These are phyloP conservation scores for Phytophthora colocasiae DNA, from an alignment of 352 stramenopile species.

Conservation along the genomic window DNA sequence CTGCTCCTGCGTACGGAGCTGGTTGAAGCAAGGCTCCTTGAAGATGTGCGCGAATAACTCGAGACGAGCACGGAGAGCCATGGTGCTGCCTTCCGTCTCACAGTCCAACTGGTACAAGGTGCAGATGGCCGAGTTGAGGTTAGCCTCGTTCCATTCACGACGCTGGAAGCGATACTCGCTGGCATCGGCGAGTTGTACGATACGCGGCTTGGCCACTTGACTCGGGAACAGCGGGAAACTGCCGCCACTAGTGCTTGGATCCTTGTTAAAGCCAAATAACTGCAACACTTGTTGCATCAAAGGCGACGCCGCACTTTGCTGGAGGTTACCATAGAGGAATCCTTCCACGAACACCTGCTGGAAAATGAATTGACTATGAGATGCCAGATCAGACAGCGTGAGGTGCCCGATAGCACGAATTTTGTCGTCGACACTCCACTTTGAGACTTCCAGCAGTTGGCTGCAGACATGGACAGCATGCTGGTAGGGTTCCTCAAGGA, in stretches of 20 bases:
- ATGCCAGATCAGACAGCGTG: conserved; percentile 53
- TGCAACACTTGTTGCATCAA: conserved; percentile 62
- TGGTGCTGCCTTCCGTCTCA: conserved; percentile 54
- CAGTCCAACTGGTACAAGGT: conserved; percentile 71
- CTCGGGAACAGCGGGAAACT: conserved; percentile 58
- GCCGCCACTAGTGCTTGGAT: conserved; percentile 9
- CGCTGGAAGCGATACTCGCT: conserved; percentile 63
- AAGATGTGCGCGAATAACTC: conserved; percentile 89
- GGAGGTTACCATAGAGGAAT: conserved; percentile 80
- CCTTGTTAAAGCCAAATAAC: conserved; percentile 42
- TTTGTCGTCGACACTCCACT: conserved; percentile 90
- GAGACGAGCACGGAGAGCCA: conserved; percentile 55
- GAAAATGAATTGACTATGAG: conserved; percentile 67
- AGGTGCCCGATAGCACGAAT: conserved; percentile 72
- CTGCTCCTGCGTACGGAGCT: conserved; percentile 94
- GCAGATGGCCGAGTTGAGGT: conserved; percentile 82
- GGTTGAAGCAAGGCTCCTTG: conserved; percentile 92
- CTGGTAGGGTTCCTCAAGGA: conserved; percentile 92
- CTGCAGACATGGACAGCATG: conserved; percentile 86
- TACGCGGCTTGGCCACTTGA: conserved; percentile 52
- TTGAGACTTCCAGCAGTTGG: conserved; percentile 75
- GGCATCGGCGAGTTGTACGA: conserved; percentile 62
- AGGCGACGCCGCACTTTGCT: conserved; percentile 23
- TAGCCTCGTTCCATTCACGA: conserved; percentile 72
- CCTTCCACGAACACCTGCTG: conserved; percentile 75